Conservation (phyloP, 2,329 filamentous ascomycete species). For the Thielaviopsis euricoi region DNA sequence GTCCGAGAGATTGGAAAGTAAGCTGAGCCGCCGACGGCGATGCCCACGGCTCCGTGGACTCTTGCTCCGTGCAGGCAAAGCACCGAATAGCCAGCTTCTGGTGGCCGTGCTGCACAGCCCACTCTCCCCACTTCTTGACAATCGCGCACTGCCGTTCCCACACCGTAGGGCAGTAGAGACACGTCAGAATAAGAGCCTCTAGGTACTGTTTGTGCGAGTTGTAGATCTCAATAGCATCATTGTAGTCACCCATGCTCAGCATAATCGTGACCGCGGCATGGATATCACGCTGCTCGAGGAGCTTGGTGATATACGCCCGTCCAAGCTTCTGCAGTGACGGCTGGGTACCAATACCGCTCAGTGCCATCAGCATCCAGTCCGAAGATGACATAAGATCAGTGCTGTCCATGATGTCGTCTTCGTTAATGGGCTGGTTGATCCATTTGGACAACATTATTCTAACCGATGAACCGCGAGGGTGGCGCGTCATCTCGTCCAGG, state of each 20-base stretch:
- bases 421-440: slow-evolving; percentile 63
- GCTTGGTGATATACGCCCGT: slow-evolving; percentile 74
- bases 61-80: slow-evolving; percentile 78
- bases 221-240: slow-evolving; percentile 93
- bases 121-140: slow-evolving; percentile 87
- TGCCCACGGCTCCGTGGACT: slow-evolving; percentile 74
- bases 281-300: slow-evolving; percentile 78
- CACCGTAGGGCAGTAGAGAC: slow-evolving; percentile 63
- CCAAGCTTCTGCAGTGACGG: slow-evolving; percentile 78
- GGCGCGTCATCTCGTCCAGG: slow-evolving; percentile 65
- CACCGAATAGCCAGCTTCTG: slow-evolving; percentile 83
- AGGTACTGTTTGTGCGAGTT: slow-evolving; percentile 80
- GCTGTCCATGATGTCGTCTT: slow-evolving; percentile 63
- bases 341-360: slow-evolving; percentile 67
- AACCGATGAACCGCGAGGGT: slow-evolving; percentile 55
- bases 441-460: slow-evolving; percentile 79
- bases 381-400: slow-evolving; percentile 80
- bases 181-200: slow-evolving; percentile 82
- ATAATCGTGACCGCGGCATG: slow-evolving; percentile 88
- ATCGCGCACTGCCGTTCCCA: slow-evolving; percentile 85
- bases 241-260: slow-evolving; percentile 78
- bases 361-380: slow-evolving; percentile 91
- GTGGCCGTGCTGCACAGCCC: slow-evolving; percentile 71
- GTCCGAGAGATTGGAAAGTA: slow-evolving; percentile 35
- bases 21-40: slow-evolving; percentile 60